These are phyloP conservation scores for Aspergillus pseudoglaucus DNA, from an alignment of 2,329 filamentous ascomycete species.

Conservation along the genomic window DNA sequence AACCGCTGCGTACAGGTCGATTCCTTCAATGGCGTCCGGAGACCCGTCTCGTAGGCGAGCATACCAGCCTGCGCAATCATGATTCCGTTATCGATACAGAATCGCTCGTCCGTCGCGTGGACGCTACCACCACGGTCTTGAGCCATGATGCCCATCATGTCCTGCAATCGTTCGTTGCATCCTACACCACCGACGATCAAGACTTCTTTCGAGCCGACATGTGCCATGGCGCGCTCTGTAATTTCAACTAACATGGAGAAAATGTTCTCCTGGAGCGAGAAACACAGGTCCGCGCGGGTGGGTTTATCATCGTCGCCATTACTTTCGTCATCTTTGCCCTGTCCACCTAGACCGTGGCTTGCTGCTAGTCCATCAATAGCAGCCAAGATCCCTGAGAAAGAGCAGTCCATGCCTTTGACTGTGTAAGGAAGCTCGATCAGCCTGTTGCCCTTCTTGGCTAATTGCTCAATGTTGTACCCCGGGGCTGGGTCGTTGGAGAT, in stretches of 20 bases:
- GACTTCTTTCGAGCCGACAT: constrained; percentile 85
- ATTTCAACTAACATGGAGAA: constrained; percentile 98
- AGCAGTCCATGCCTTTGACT: constrained; percentile 98
- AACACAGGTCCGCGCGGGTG: constrained; percentile 81
- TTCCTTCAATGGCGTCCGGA: constrained; percentile 67
- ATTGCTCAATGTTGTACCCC: constrained; percentile 95
- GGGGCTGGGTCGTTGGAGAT: constrained; percentile 96
- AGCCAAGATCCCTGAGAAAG: constrained; percentile 86
- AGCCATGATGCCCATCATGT: constrained; percentile 99
- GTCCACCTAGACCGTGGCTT: constrained; percentile 29
- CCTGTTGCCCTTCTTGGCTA: constrained; percentile 66
- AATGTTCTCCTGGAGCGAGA: constrained; percentile 89
- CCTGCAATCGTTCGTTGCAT: constrained; percentile 86
- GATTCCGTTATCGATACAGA: constrained; percentile 98
- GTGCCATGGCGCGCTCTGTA: constrained; percentile 96
- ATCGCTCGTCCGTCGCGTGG: constrained; percentile 91
- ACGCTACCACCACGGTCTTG: constrained; percentile 79
- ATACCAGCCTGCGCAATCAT: constrained; percentile 98
- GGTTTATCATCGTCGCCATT: constrained; percentile 33
- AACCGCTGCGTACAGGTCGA: constrained; percentile 81
- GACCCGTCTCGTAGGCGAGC: constrained; percentile 75
- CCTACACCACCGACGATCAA: constrained; percentile 94
- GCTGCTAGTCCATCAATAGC: constrained; percentile 73
- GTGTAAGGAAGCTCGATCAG: constrained; percentile 88
- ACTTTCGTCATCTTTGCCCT: constrained; percentile 48